Evolutionary conservation across 129 eudicot genomes (phyloP), one percentile per base, ranked within the genome.

Genomic region (Lactuca saligna): DNA sequence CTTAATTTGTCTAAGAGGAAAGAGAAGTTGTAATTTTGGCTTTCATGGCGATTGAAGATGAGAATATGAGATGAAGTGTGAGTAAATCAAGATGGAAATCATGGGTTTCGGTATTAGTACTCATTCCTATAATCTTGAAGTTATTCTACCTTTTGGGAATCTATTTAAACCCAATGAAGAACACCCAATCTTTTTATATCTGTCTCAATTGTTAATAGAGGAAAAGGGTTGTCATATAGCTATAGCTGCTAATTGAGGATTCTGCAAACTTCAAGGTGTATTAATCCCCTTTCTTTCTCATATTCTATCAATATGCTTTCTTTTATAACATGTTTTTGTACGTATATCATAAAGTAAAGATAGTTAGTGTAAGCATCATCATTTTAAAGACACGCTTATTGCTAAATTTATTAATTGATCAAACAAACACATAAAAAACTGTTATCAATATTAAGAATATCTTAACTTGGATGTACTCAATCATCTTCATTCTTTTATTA

Each of bases 91-190:
- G 32, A 15, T 46, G 64, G 70, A 76, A 69, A 69, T 39, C 70
- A 61, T 76, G 11, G 20, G 39, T 29, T 58, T 49, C 25, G 75
- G 80, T 12, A 17, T 75, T 75, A 31, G 75, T 68, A 68, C 61
- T 68, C 57, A 75, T 75, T 75, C 80, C 15, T n/a, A 14, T 14
- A 16, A 38, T 54, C 34, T 54, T 39, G 5, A 51, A 31, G 62
- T 29, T 61, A 44, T 17, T 29, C 49, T 33, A 37, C 51, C 73
- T 57, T 66, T 57, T 67, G 42, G 9, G 67, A 16, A 71, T 71
- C 50, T 14, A 15, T 59, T 10, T 58, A 4, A 25, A 5, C 5
- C 34, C 32, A 57, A 7, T n/a, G 2, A 58, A n/a, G n/a, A 70
- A 46, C 8, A 58, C 13, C 57, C 31, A 57, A 49, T 37, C 44